A percentile compares a stretch with the other conserved stretches of the same genome.
These are phyloP conservation scores for Colletotrichum sp. DNA, from an alignment of 2,329 filamentous ascomycete genomes.

Conservation along the genomic window DNA sequence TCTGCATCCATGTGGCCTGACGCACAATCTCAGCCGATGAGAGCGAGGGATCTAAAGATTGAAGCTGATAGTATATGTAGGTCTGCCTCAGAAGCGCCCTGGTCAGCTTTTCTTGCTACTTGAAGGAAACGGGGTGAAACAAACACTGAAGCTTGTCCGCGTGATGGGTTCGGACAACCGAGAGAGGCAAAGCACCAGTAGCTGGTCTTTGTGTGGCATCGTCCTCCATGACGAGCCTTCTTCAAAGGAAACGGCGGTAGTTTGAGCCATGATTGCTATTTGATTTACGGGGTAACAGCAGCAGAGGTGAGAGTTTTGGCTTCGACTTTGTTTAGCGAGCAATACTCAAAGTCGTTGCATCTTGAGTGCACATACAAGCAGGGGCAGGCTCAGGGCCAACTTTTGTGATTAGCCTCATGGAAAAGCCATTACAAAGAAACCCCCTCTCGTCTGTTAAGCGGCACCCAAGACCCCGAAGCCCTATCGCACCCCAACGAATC, in stretches of 20 bases:
- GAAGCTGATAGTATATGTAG: background rate
- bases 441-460: background rate
- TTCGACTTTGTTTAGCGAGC: background rate
- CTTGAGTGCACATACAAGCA: background rate
- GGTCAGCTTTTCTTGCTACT: background rate
- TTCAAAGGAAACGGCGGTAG: background rate
- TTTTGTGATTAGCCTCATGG: background rate
- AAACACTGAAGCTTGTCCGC: background rate
- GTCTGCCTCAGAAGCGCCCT: background rate
- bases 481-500: background rate
- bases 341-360: background rate
- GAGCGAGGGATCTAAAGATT: background rate
- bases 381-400: background rate
- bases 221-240: background rate
- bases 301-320: background rate
- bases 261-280: background rate
- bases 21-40: background rate
- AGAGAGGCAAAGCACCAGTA: background rate
- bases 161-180: background rate
- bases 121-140: background rate
- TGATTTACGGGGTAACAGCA: background rate
- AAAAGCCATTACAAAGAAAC: background rate
- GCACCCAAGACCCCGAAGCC: background rate
- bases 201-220: background rate
- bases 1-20: background rate